These are phyloP conservation scores for Lentinula sp. DNA, from an alignment of 768 basidiomycete species.

Conservation along the genomic window DNA sequence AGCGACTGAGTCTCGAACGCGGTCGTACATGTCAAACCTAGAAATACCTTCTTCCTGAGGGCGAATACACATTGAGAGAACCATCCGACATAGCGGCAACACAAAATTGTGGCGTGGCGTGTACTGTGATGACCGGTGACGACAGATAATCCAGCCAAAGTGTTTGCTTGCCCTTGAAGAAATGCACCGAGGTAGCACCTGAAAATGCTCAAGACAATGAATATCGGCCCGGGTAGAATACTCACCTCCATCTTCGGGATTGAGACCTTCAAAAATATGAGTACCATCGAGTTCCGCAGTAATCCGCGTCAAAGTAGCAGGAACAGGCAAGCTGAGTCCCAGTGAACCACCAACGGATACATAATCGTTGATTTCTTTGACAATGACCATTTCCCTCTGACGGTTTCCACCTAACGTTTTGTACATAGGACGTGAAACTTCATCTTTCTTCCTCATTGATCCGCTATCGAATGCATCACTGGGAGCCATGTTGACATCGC, in stretches of 20 bases:
- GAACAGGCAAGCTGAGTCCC: constrained; percentile 41
- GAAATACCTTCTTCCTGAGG: constrained; percentile 73
- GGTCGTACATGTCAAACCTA: not conserved
- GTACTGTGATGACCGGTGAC: constrained; percentile 59
- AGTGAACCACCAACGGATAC: constrained; percentile 12
- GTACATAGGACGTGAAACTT: constrained; percentile 19
- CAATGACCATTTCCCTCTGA: constrained; percentile 38
- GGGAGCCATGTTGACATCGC: constrained; percentile 43
- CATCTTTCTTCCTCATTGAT: not conserved
- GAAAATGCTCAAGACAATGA: constrained; percentile 3
- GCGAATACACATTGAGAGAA: constrained; percentile 76
- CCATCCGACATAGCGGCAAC: constrained; percentile 80
- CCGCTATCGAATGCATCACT: constrained; percentile 33
- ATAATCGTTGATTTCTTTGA: constrained; percentile 45
- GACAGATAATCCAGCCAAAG: constrained; percentile 91
- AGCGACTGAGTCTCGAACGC: not conserved
- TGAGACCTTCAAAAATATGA: constrained; percentile 70
- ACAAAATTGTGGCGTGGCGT: constrained; percentile 60
- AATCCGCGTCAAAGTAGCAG: constrained; percentile 55
- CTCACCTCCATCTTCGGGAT: constrained; percentile 62
- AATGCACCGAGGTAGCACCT: constrained; percentile 68
- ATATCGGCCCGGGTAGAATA: constrained; percentile 9
- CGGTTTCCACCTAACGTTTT: constrained; percentile 71
- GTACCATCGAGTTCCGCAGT: constrained; percentile 56
- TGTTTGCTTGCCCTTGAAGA: constrained; percentile 58